These are phyloP conservation scores for Akanthomyces uredinophilus DNA, from an alignment of 2,329 filamentous ascomycete genomes.

Conservation along the genomic window DNA sequence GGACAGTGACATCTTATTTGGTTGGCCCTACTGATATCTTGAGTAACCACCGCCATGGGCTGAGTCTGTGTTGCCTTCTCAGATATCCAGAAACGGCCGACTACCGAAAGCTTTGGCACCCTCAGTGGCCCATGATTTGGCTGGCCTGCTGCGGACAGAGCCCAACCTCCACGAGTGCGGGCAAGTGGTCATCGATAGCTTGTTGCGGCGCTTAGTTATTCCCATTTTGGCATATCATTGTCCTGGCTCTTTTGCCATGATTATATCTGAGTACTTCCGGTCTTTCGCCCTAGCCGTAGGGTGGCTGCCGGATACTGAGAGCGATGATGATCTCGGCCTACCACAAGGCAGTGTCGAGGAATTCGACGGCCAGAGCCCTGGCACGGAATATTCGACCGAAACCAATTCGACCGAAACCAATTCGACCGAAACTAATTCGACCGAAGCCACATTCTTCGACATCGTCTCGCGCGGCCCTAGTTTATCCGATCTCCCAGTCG, in stretches of 20 bases:
- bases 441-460: background rate
- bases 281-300: background rate
- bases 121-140: background rate
- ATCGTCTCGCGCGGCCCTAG: background rate
- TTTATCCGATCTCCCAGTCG: constrained; percentile 41
- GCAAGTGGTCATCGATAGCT: background rate
- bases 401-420: background rate
- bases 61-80: background rate
- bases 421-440: background rate
- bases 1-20: background rate
- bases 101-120: background rate
- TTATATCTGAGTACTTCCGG: background rate
- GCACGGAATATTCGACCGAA: background rate
- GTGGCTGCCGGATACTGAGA: background rate
- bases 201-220: background rate
- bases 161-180: background rate
- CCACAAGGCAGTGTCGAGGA: background rate
- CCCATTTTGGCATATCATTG: background rate
- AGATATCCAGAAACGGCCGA: background rate
- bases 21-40: background rate
- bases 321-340: background rate
- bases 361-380: background rate
- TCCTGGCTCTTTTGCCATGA: background rate
- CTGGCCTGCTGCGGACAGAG: background rate
- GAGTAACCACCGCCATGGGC: background rate